These are phyloP conservation scores for Termitomyces bulborhizus DNA, from an alignment of 768 basidiomycete species.

Conservation along the genomic window DNA sequence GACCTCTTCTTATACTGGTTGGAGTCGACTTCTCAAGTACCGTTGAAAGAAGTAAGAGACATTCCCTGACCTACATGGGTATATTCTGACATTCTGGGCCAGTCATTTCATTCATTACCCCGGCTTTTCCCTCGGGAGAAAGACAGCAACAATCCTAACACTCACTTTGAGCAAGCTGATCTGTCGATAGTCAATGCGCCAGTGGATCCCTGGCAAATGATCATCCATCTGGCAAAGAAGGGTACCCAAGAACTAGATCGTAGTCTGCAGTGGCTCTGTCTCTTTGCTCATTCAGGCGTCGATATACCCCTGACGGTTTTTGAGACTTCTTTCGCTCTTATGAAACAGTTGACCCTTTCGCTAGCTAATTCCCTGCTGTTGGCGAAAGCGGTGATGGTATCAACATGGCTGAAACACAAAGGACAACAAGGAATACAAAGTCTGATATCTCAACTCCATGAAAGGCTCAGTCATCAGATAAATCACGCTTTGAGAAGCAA, in stretches of 20 bases:
- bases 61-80: not conserved
- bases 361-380: constrained; percentile 44
- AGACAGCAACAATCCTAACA: constrained; percentile 33
- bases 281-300: constrained; percentile 59
- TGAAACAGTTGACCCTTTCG: constrained; percentile 28
- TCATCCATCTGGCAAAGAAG: constrained; percentile 36
- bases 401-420: constrained; percentile 55
- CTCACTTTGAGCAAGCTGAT: constrained; percentile 24
- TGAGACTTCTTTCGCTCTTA: constrained; percentile 37
- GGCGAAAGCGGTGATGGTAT: constrained; percentile 45
- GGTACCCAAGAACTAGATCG: constrained; percentile 36
- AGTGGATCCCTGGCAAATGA: constrained; percentile 50
- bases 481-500: constrained; percentile 26
- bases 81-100: not conserved
- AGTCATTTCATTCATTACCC: constrained; percentile 50
- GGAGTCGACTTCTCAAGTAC: constrained; percentile 28
- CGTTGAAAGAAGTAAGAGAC: constrained; percentile 32
- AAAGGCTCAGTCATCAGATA: constrained; percentile 34
- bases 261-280: constrained; percentile 52
- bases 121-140: constrained; percentile 52
- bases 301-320: constrained; percentile 52
- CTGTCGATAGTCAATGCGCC: constrained; percentile 22
- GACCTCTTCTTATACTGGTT: constrained; percentile 57
- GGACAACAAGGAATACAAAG: constrained; percentile 55
- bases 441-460: constrained; percentile 43